Evolutionary conservation across 2,329 filamentous ascomycete species (phyloP).

Genomic region (Trichoderma afroharzianum): DNA sequence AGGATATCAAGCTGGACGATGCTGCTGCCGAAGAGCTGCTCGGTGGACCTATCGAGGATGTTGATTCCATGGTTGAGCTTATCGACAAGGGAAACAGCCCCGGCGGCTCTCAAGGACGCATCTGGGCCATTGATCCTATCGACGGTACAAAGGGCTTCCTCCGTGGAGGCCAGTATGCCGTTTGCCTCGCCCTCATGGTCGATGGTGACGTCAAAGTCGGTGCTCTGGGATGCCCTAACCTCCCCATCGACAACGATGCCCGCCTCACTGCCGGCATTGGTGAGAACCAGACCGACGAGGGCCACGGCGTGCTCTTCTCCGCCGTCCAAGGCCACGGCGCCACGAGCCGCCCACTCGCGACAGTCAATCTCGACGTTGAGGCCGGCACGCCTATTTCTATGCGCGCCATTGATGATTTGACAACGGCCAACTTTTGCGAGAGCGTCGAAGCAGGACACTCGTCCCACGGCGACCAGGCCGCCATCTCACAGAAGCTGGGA

Average conservation of each 20-base stretch:
- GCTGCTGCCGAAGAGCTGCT: slow-evolving; percentile 57
- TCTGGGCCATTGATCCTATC: slow-evolving; percentile 97
- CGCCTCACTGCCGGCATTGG: slow-evolving; percentile 64
- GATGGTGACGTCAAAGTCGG: slow-evolving; percentile 93
- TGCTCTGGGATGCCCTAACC: slow-evolving; percentile 91
- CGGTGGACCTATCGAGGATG: slow-evolving; percentile 64
- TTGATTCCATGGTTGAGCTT: slow-evolving; percentile 63
- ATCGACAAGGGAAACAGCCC: slow-evolving; percentile 67
- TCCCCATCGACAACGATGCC: slow-evolving; percentile 75
- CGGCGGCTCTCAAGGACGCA: slow-evolving; percentile 70
- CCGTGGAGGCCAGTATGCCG: slow-evolving; percentile 92
- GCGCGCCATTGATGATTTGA: slow-evolving; percentile 70
- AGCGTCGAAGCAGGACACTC: slow-evolving; percentile 93
- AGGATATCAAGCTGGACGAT: slow-evolving; percentile 62
- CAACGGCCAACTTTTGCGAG: slow-evolving; percentile 89
- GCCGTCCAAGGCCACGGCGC: slow-evolving; percentile 78
- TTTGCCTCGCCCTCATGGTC: slow-evolving; percentile 87
- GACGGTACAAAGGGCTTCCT: slow-evolving; percentile 98
- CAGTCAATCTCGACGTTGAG: slow-evolving; percentile 31
- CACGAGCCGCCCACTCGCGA: slow-evolving; percentile 67
- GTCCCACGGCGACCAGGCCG: slow-evolving; percentile 79
- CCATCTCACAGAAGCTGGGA: slow-evolving; percentile 74
- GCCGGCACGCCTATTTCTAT: slow-evolving; percentile 68
- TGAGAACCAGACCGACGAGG: slow-evolving; percentile 68
- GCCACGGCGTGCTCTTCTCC: slow-evolving; percentile 83